Base-by-base conservation (phyloP, 306 rosid genomes). In the Purshia tridentata region DNA sequence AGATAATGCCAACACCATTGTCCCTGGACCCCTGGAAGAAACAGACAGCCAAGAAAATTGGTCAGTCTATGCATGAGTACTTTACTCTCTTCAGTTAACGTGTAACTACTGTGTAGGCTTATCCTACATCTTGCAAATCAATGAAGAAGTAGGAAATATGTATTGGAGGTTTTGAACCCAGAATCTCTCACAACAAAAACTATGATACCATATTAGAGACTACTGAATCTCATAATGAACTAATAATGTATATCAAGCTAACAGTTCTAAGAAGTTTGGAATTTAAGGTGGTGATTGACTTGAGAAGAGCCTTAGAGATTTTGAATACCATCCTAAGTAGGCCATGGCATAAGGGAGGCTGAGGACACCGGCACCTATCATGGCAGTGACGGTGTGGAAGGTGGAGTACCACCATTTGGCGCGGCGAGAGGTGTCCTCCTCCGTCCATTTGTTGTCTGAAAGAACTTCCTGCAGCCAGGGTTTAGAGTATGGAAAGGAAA, bases 371-470 rank as follows among this genome's bases (percentile, higher is more conserved):
- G 96, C 98, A 14, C 98, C 98, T 15, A 91, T 93, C 98, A 91
- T 93, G 70, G 98, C 96, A 1, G 97, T 93, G 76, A 91, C 98
- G 6, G 85, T 72, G 79, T 93, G 98, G 71, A 93, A 93, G 78
- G 98, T 91, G 49, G 97, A 85, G 86, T 93, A 89, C 97, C 96
- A 91, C 98, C 98, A 93, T 88, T 91, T 93, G 68, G 96, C 96
- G 3, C 57, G 70, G 58, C 97, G 88, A 35, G 83, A 9, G 19
- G 87, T 67, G 67, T 81, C 91, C 39, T 84, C 86, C 52, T 76
- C 91, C 65, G 65, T 72, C 84, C 97, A 91, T 87, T 91, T 86
- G 58, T 57, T 41, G 53, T 75, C 83, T 20, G 85, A 55, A 19
- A 72, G 65, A 75, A 52, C 78, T 70, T 86, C 92, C 92, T 93